Conservation (phyloP, 306 rosid genomes). For the Trichosanthes cucumerina region DNA sequence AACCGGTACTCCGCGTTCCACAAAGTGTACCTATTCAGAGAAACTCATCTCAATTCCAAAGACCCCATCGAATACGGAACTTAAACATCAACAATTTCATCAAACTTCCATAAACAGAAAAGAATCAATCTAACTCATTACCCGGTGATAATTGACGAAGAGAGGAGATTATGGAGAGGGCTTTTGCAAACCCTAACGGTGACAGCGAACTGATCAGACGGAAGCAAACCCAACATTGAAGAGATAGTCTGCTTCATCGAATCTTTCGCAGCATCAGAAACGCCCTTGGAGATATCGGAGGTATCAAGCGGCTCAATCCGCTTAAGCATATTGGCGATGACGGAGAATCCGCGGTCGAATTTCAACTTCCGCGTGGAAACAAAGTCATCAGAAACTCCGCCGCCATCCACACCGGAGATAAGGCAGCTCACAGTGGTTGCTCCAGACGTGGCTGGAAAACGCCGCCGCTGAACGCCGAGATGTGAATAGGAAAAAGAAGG, state of each 20-base stretch:
- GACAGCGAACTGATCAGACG: slow-evolving; percentile 81
- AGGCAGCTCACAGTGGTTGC: slow-evolving; percentile 30
- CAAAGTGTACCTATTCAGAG: slow-evolving; percentile 57
- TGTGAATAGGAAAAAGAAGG: slow-evolving; percentile 9
- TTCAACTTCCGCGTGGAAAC: slow-evolving; percentile 64
- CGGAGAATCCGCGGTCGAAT: slow-evolving; percentile 69
- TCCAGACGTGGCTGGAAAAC: slow-evolving; percentile 2
- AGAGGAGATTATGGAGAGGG: slow-evolving; percentile 69
- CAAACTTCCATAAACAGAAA: background rate
- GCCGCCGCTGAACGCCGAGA: slow-evolving; percentile 16
- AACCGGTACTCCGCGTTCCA: slow-evolving; percentile 96
- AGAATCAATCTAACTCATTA: slow-evolving; percentile 11
- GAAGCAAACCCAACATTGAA: slow-evolving; percentile 81
- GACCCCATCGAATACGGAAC: background rate
- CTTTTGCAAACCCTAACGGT: slow-evolving; percentile 43
- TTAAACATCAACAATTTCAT: background rate
- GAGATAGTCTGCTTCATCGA: slow-evolving; percentile 98
- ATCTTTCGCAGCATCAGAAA: slow-evolving; percentile 63
- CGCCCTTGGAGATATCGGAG: slow-evolving; percentile 75
- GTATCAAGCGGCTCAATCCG: slow-evolving; percentile 78
- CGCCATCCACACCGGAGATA: slow-evolving; percentile 58
- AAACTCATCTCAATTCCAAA: background rate
- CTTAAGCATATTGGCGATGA: slow-evolving; percentile 74
- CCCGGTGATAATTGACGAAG: slow-evolving; percentile 94
- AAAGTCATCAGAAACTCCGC: slow-evolving; percentile 71